Evolutionary conservation across 176 grass and related monocot genomes (phyloP), one percentile per base, ranked within the genome.

Genomic region (Triticum urartu): DNA sequence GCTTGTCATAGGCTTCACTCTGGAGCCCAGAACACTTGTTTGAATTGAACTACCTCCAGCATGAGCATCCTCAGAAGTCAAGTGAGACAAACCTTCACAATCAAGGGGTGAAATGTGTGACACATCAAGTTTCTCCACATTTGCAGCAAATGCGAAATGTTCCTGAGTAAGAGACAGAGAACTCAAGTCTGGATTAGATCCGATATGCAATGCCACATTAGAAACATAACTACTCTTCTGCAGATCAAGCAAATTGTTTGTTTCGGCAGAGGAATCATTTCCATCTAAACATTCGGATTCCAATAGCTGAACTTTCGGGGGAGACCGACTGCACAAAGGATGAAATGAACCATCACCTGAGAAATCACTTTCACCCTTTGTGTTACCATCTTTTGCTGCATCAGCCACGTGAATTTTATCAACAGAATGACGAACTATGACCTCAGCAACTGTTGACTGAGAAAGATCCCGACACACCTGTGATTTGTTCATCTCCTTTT

Each of bases 41-140:
- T 86, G 64, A 54, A 71, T 34, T 33, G 70, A 69, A 78, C 64
- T 67, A 62, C 35, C 71, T 72, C 83, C 83, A 63, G 21, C 48
- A 43, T 42, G 21, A 24, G 40, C 84, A 68, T 86, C 72, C 39
- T 13, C 54, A 81, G 62, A 83, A 88, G 64, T 69, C 40, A 83
- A 60, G 54, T 22, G 54, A 80, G 82, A 85, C 63, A 62, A 77
- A 71, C 50, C 63, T 64, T 78, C 86, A 17, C 13, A 73, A 45
- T 63, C 39, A 81, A 85, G 28, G 26, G 77, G 18, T 72, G 24
- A 20, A 33, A 18, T 32, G 40, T 48, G 40, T 65, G 75, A 81
- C 61, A n/a, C 84, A 64, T 86, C 61, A 6, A 68, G 54, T 77
- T 88, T 89, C 72, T 89, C 72, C 68, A 77, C 39, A 71, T 84